These are phyloP conservation scores for Dendrothele bispora DNA, from an alignment of 768 basidiomycete genomes.

Conservation along the genomic window DNA sequence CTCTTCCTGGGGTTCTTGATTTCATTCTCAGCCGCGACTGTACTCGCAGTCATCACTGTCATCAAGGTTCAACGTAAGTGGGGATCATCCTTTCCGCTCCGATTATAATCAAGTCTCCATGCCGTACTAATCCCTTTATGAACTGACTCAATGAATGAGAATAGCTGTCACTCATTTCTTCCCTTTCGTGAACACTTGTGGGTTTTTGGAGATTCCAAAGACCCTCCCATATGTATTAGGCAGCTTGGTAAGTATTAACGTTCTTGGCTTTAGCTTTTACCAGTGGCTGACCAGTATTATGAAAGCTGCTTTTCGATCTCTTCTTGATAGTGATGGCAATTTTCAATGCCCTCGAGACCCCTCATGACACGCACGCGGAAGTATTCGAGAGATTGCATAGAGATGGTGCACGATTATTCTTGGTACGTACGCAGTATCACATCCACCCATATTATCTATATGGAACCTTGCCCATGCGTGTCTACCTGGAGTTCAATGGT, in stretches of 20 bases:
- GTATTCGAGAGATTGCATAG: not conserved
- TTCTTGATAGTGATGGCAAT: not conserved
- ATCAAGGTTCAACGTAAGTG: slow-evolving; percentile 2
- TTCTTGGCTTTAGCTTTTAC: not conserved
- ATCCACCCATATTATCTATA: not conserved
- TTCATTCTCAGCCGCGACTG: not conserved
- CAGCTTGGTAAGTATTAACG: not conserved
- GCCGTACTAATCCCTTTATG: not conserved
- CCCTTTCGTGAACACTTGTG: not conserved
- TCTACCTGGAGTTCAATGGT: no score
- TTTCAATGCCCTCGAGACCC: slow-evolving; percentile 1
- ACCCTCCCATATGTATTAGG: slow-evolving; percentile 1
- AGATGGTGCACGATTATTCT: slow-evolving; percentile 1
- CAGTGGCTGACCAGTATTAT: no score
- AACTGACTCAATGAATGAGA: not conserved
- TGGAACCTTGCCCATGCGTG: no score
- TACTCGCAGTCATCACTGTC: slow-evolving; percentile 1
- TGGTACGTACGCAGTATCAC: not conserved
- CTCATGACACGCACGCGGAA: slow-evolving; percentile 1
- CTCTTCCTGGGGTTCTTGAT: not conserved
- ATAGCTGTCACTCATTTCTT: not conserved
- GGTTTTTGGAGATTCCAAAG: not conserved
- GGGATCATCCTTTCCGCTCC: not conserved
- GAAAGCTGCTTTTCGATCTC: not conserved
- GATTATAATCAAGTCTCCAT: no score